A percentile compares a stretch with the other conserved stretches of the same genome.
These are phyloP conservation scores for Immersiporthe knoxdaviesiana DNA, from an alignment of 2,329 filamentous ascomycete genomes.

Conservation along the genomic window DNA sequence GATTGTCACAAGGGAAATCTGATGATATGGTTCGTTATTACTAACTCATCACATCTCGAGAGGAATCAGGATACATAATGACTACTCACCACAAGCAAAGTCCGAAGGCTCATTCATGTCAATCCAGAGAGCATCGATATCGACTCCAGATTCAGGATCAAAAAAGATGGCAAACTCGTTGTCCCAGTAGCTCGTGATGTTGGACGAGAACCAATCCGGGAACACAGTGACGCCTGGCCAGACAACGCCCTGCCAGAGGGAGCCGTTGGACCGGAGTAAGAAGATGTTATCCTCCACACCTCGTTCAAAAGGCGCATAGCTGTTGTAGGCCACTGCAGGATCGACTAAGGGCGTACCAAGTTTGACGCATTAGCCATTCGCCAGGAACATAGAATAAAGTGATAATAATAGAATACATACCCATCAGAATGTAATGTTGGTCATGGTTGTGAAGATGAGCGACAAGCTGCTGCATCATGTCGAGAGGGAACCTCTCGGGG, in stretches of 20 bases:
- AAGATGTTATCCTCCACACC: conserved; percentile 51
- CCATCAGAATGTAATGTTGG: conserved; percentile 75
- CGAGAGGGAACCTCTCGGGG: conserved; percentile 63
- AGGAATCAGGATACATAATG: background rate
- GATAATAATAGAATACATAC: no score
- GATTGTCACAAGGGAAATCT: conserved; percentile 57
- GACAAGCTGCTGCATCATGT: conserved; percentile 67
- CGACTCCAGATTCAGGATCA: conserved; percentile 62
- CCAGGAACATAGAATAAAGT: background rate
- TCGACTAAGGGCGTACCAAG: conserved; percentile 65
- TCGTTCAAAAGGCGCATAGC: conserved; percentile 47
- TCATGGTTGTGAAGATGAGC: conserved; percentile 66
- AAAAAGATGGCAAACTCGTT: conserved; percentile 70
- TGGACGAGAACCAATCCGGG: conserved; percentile 76
- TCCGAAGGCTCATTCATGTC: conserved; percentile 65
- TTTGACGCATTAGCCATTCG: conserved; percentile 40
- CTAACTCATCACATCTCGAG: background rate
- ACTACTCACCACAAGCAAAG: conserved; percentile 45
- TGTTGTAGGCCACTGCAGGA: conserved; percentile 59
- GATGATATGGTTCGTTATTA: background rate
- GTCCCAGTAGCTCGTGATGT: conserved; percentile 70
- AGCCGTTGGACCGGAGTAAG: conserved; percentile 57
- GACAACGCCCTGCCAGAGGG: conserved; percentile 65
- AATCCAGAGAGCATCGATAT: conserved; percentile 80
- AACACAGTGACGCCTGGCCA: conserved; percentile 77